These are phyloP conservation scores for Kluyveromyces marxianus DNA, from an alignment of 1,139 yeast genomes.

Conservation along the genomic window DNA sequence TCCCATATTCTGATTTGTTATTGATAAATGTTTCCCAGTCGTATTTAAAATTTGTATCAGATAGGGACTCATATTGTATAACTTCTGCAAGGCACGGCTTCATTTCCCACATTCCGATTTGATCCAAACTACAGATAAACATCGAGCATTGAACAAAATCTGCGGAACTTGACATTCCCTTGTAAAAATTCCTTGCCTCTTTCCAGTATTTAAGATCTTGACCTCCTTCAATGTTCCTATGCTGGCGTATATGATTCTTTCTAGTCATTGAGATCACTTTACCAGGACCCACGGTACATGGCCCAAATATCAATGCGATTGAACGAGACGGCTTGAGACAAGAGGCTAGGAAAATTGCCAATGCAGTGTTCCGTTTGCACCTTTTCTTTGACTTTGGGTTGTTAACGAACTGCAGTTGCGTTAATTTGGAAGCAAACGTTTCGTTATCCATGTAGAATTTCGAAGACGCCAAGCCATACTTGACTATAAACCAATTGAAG, in stretches of 20 bases:
- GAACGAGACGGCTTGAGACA: conserved; percentile 6
- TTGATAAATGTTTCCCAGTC: conserved; percentile 1
- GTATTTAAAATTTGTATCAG: conserved; percentile 1
- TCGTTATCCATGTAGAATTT: conserved; percentile 3
- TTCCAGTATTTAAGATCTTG: conserved; percentile 8
- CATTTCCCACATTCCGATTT: conserved; percentile 20
- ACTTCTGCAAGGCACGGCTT: conserved; percentile 8
- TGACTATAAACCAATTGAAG: conserved; percentile 9
- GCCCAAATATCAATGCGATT: conserved; percentile 16
- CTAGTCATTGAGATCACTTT: conserved; percentile 15
- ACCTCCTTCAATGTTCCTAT: conserved; percentile 11
- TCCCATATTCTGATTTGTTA: not conserved
- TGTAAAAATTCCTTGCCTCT: conserved; percentile 12
- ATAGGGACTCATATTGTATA: conserved; percentile 14
- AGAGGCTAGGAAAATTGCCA: conserved; percentile 15
- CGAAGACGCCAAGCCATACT: not conserved
- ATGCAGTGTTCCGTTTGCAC: conserved; percentile 10
- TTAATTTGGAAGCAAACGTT: not conserved
- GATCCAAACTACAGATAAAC: conserved; percentile 17
- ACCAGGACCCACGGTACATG: conserved; percentile 21
- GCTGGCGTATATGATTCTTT: conserved; percentile 14
- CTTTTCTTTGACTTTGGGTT: not conserved
- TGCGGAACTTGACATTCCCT: conserved; percentile 2
- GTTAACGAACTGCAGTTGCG: not conserved
- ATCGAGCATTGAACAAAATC: conserved; percentile 5